These are phyloP conservation scores for Lachancea sp. DNA, from an alignment of 805 yeast species.

Conservation along the genomic window DNA sequence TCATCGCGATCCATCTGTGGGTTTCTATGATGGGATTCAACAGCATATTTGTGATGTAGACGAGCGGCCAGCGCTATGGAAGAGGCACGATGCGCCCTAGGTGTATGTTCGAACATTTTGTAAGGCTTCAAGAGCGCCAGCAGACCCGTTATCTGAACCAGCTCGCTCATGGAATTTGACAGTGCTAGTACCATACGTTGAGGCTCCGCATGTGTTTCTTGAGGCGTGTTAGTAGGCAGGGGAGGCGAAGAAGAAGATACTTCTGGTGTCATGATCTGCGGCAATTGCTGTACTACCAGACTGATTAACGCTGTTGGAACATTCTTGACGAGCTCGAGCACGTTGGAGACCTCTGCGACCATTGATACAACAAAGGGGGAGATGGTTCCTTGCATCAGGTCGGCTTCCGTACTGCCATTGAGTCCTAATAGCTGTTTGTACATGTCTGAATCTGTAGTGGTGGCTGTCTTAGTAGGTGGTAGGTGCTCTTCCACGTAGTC, in stretches of 20 bases:
- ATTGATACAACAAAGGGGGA: constrained; percentile 28
- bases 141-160: constrained; percentile 30
- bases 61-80: neutral
- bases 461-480: neutral
- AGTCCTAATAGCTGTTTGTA: constrained; percentile 29
- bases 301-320: constrained; percentile 29
- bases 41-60: constrained; percentile 1
- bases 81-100: constrained; percentile 1
- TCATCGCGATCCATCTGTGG: neutral
- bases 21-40: neutral
- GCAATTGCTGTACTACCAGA: constrained; percentile 21
- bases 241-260: too few species aligned
- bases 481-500: neutral
- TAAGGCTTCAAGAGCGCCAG: constrained; percentile 28
- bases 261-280: too few species aligned
- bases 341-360: constrained; percentile 24
- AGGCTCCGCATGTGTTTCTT: constrained; percentile 7
- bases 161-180: constrained; percentile 31
- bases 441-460: constrained; percentile 17
- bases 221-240: neutral
- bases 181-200: constrained; percentile 28
- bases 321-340: constrained; percentile 26
- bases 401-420: constrained; percentile 13
- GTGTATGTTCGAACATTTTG: constrained; percentile 22
- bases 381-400: constrained; percentile 22